A percentile compares a stretch with the other conserved stretches of the same genome.
Evolutionary conservation across 805 yeast genomes (phyloP).

Genomic region (Candida insectalens): DNA sequence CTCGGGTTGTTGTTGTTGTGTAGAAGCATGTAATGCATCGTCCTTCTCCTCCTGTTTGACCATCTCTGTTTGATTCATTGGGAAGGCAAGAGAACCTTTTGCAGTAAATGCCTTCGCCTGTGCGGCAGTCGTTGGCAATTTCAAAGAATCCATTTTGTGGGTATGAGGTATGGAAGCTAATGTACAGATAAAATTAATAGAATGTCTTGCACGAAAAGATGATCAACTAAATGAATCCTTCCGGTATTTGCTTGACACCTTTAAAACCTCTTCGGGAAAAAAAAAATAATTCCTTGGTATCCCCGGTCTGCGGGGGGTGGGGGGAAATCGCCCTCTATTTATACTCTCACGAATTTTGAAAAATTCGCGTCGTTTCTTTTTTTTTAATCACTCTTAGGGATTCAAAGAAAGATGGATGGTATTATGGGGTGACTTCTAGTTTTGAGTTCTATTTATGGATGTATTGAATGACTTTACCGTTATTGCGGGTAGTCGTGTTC

Average conservation of each 20-base stretch:
- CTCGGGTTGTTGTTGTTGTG: not conserved
- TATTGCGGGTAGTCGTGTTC: too few relatives aligned
- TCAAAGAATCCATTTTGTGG: slow-evolving; percentile 54
- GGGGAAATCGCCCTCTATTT: slow-evolving; percentile 13
- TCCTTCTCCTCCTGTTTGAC: slow-evolving; percentile 12
- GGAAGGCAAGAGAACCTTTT: slow-evolving; percentile 52
- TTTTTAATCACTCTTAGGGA: too few relatives aligned
- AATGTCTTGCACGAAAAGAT: slow-evolving; percentile 15
- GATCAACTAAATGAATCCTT: slow-evolving; percentile 22
- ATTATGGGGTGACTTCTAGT: too few relatives aligned
- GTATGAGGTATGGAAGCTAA: slow-evolving; percentile 3
- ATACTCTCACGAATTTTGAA: slow-evolving; percentile 9
- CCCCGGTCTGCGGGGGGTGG: too few relatives aligned
- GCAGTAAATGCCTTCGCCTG: slow-evolving; percentile 67
- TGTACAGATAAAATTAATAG: too few relatives aligned
- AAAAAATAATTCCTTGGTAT: too few relatives aligned
- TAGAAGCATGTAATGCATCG: slow-evolving; percentile 1
- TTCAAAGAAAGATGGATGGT: too few relatives aligned
- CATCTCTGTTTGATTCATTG: slow-evolving; percentile 27
- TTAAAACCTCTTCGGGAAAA: too few relatives aligned
- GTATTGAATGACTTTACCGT: too few relatives aligned
- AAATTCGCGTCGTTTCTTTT: slow-evolving; percentile 1
- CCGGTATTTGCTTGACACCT: slow-evolving; percentile 5
- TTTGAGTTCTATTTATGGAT: too few relatives aligned
- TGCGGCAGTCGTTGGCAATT: slow-evolving; percentile 70